Base-by-base conservation (phyloP, 352 stramenopile genomes). In the Pythium pectinolyticum region DNA sequence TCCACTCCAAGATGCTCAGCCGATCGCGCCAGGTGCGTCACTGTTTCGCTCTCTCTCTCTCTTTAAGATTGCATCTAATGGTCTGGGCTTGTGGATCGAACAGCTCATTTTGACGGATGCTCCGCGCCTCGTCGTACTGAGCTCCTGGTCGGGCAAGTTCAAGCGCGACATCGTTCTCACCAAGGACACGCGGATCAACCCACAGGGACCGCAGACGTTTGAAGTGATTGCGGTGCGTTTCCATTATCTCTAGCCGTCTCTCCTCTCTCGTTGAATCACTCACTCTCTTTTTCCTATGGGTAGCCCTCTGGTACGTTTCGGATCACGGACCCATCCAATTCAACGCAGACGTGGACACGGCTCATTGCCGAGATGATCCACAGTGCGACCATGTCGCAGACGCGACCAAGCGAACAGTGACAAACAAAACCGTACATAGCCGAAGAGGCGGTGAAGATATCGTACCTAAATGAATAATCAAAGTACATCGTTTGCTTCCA, bases 1-100 rank as follows among this genome's bases (percentile, higher is more conserved):
- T 93, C 32, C 84, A 85, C 56, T 81, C 77, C 46, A 87, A 82
- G 63, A 88, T 91, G 83, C 87, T 93, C 58, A 89, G 79, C 52
- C 84, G 84, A 40, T 87, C 80, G 19, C 75, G 84, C 32, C 72
- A 91, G 69, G 84, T 90, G 74, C 19, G 48, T 2, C 19, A n/a
- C n/a, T n/a, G n/a, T n/a, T n/a, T n/a, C n/a, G n/a, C 41, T 48
- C 19, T 11, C 41, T 30, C 41, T 30, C 4, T 24, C 20, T 7
- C 7, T 5, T 19, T 19, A 7, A 14, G 41, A 19, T 0, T 46
- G 17, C 35, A 30, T n/a, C 27, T 34, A 40, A 5, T 48, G 10
- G 7, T 20, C 25, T 25, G 31, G n/a, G 15, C 40, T 32, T 17
- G 14, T 27, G 24, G 5, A 1, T 39, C n/a, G 32, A 12, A 57